These are phyloP conservation scores for Dactylonectria macrodidyma DNA, from an alignment of 2,329 filamentous ascomycete species.

Conservation along the genomic window DNA sequence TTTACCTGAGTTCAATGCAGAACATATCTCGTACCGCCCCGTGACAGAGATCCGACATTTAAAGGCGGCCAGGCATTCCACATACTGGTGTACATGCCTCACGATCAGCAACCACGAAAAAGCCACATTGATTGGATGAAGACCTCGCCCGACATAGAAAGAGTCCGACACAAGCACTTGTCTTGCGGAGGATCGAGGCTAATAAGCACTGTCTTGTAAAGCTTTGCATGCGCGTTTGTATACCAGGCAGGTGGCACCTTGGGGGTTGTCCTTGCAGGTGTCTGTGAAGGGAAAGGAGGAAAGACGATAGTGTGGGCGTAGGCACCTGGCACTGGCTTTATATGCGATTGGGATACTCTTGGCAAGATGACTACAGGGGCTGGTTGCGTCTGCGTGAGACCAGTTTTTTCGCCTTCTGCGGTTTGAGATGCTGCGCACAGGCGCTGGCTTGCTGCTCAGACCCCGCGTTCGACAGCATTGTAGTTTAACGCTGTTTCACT, in stretches of 20 bases:
- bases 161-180: too few relatives aligned
- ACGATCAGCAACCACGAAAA: too few relatives aligned
- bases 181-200: too few relatives aligned
- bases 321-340: not conserved
- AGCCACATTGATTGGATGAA: slow-evolving; percentile 18
- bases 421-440: not conserved
- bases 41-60: slow-evolving; percentile 24
- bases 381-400: not conserved
- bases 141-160: slow-evolving; percentile 5
- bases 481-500: not conserved
- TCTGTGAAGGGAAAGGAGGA: not conserved
- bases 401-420: not conserved
- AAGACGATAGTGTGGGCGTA: not conserved
- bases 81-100: slow-evolving; percentile 12
- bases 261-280: not conserved
- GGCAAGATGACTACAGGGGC: not conserved
- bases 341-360: not conserved
- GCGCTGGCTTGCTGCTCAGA: not conserved
- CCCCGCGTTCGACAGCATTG: not conserved
- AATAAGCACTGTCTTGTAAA: too few relatives aligned
- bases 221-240: not conserved
- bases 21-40: slow-evolving; percentile 23
- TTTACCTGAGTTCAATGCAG: slow-evolving; percentile 10
- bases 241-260: not conserved
- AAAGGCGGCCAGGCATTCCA: slow-evolving; percentile 27